phyloP scores from a whole-genome alignment of 2,329 filamentous ascomycete genomes.

The Ceratocystis huliohia region DNA sequence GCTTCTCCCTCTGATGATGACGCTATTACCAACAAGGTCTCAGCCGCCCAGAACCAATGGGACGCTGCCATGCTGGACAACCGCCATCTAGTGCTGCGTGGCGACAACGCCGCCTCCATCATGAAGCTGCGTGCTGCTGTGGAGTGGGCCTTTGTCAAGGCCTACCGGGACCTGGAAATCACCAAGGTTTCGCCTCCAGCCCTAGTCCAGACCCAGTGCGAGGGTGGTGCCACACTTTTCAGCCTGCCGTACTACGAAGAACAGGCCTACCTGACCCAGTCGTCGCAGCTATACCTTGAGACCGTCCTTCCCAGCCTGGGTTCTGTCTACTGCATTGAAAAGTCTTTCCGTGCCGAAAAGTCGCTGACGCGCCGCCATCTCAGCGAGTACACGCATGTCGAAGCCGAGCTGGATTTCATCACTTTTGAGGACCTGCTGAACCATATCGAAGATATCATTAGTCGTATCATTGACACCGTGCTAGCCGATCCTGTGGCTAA shows the following conservation, averaged over 20 bases:
- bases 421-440: conserved; percentile 75
- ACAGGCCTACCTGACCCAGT: conserved; percentile 87
- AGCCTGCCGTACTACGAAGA: conserved; percentile 80
- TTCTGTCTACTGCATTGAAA: conserved; percentile 95
- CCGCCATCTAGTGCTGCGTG: conserved; percentile 73
- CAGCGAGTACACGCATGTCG: conserved; percentile 92
- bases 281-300: conserved; percentile 93
- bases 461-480: conserved; percentile 66
- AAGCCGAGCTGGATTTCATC: conserved; percentile 94
- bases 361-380: conserved; percentile 86
- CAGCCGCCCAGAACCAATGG: conserved; percentile 35
- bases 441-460: conserved; percentile 79
- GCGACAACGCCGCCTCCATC: conserved; percentile 70
- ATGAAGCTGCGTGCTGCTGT: conserved; percentile 77
- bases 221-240: conserved; percentile 86
- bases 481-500: conserved; percentile 62
- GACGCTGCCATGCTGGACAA: conserved; percentile 63
- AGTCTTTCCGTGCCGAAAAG: conserved; percentile 97
- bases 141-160: conserved; percentile 65
- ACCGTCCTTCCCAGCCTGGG: conserved; percentile 82
- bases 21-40: conserved; percentile 70
- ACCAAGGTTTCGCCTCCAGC: conserved; percentile 80
- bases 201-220: conserved; percentile 88
- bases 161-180: conserved; percentile 64
- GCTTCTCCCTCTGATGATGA: conserved; percentile 76